These are phyloP conservation scores for Fusarium brevicatenulatum DNA, from an alignment of 2,329 filamentous ascomycete species.

Conservation along the genomic window DNA sequence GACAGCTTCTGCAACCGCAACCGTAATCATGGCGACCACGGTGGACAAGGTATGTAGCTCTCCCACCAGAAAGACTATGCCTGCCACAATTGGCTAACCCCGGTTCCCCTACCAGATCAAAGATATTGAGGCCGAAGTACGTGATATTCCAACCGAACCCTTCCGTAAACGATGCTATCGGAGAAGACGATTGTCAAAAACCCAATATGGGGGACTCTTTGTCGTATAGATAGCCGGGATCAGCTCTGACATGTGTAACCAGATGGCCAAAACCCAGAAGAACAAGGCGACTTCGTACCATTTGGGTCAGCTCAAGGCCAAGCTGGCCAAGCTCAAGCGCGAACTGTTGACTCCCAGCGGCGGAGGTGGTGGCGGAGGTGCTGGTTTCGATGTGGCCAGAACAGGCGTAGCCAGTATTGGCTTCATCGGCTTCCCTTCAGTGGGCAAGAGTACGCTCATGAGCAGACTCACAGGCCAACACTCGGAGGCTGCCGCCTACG, in stretches of 20 bases:
- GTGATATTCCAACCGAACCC: constrained; percentile 45
- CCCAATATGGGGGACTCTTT: background rate
- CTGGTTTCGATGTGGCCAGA: constrained; percentile 96
- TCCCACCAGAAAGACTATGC: constrained; percentile 1
- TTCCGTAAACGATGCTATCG: constrained; percentile 19
- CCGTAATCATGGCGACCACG: constrained; percentile 86
- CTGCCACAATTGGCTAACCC: constrained; percentile 47
- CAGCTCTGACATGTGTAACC: constrained; percentile 36
- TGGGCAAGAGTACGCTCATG: constrained; percentile 99
- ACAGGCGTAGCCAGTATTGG: constrained; percentile 97
- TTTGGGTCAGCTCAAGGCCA: constrained; percentile 96
- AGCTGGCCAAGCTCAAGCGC: constrained; percentile 96
- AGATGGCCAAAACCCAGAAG: constrained; percentile 98
- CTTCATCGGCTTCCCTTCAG: constrained; percentile 97
- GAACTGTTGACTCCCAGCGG: constrained; percentile 89
- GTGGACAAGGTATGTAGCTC: constrained; percentile 83
- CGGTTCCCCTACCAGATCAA: constrained; percentile 75
- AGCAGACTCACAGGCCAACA: constrained; percentile 93
- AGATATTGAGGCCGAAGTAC: constrained; percentile 93
- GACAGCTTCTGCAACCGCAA: constrained; percentile 18
- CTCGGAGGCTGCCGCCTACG: constrained; percentile 96
- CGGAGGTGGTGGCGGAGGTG: constrained; percentile 79
- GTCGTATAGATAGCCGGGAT: background rate
- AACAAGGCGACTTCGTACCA: constrained; percentile 96
- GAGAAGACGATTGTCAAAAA: constrained; percentile 8